A percentile compares a stretch with the other conserved stretches of the same genome.
Evolutionary conservation across 352 stramenopile species (phyloP).

Genomic region (Pythium aquatile): DNA sequence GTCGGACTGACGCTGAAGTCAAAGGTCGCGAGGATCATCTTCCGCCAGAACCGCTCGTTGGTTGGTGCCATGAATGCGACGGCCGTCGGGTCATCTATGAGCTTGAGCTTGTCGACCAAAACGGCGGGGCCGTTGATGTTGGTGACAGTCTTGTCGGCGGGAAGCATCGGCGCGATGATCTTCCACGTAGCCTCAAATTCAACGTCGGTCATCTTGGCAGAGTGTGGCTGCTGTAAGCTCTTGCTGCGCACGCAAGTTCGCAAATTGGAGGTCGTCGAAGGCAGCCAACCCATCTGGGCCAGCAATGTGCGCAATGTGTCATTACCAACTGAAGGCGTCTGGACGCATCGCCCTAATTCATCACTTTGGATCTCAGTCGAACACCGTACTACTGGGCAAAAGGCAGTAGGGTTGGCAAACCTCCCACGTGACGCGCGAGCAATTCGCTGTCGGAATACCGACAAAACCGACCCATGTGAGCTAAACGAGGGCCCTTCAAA

Average conservation of each 20-base stretch:
- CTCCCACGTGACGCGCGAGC: no score
- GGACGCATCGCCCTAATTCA: no score
- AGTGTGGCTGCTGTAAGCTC: not conserved
- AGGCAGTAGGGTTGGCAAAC: no score
- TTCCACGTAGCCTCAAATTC: not conserved
- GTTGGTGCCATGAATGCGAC: not conserved
- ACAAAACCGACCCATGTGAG: no score
- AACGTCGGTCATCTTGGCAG: not conserved
- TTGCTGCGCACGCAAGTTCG: not conserved
- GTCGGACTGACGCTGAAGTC: not conserved
- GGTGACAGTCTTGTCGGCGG: constrained; percentile 3
- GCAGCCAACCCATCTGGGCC: no score
- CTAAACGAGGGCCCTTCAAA: no score
- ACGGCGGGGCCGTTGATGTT: constrained; percentile 1
- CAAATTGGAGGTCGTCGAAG: no score
- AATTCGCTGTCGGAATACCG: no score
- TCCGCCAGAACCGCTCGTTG: constrained; percentile 4
- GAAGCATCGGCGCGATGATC: not conserved
- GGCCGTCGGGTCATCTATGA: not conserved
- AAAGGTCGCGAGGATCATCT: not conserved
- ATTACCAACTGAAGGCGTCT: no score
- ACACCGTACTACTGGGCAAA: no score
- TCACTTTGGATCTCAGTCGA: no score
- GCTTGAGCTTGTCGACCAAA: not conserved
- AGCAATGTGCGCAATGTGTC: no score